Base-by-base conservation (phyloP, 441 rosid genomes). In the Eutrema salsugineum region DNA sequence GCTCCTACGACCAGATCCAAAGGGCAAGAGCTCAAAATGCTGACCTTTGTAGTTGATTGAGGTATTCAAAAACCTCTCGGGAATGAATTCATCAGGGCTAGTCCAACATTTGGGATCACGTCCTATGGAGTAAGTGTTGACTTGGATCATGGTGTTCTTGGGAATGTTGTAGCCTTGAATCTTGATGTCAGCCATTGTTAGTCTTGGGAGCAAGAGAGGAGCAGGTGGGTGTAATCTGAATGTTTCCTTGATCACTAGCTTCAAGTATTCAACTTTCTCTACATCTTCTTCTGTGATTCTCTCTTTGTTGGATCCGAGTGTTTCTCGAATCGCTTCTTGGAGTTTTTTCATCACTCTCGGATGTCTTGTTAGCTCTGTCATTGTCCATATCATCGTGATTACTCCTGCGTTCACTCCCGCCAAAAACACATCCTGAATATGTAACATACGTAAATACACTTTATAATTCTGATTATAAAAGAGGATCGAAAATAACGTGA, bases 151-250 rank as follows among this genome's bases (percentile, higher is more conserved):
- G 22, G 75, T 56, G 24, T 64, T 64, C 1, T 55, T 33, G 6
- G 67, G 66, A 5, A 74, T 74, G 12, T n/a, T 8, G 30, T 66
- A 74, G 22, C 68, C 78, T 47, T 67, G 48, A 9, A 73, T 27
- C 33, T 33, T 20, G 50, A 78, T 24, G 2, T 76, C 79, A 3
- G 78, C 69, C 5, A 83, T 68, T 33, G 84, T 44, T 77, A 75
- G 58, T 66, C 90, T 84, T 11, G 87, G 53, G 5, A 84, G 62
- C 8, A 82, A 63, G 17, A 82, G 49, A 1, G 85, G 86, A 4
- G 76, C 87, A 11, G 82, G 81, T 6, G 85, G 86, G 36, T 85
- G 89, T 27, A 83, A 30, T 27, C 89, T 73, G 78, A 83, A 72
- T 5, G 85, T 75, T 78, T 85, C 87, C 17, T 85, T 66, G 8